Evolutionary conservation across 2,329 filamentous ascomycete species (phyloP).

Genomic region (Fusarium incarnatum): DNA sequence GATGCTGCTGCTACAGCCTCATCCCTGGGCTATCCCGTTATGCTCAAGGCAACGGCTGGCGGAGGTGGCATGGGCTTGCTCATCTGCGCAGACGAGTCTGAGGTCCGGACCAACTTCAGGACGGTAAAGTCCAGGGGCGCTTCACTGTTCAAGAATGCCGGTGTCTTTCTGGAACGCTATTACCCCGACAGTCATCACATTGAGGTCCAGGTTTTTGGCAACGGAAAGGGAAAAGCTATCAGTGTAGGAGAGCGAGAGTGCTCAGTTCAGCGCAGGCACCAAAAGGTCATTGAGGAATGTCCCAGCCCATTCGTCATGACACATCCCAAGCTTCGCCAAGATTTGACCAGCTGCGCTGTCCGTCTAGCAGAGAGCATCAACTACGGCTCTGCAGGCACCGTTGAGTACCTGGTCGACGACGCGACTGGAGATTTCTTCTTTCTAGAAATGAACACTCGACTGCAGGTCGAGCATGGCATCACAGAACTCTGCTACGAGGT

Average conservation of each 20-base stretch:
- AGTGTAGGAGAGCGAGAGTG: slow-evolving; percentile 62
- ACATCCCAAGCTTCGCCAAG: slow-evolving; percentile 43
- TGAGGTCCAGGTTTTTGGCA: slow-evolving; percentile 62
- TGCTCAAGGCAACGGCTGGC: too few species aligned
- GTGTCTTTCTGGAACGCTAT: too few species aligned
- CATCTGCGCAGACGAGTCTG: too few species aligned
- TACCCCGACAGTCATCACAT: neutral
- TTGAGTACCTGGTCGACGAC: slow-evolving; percentile 59
- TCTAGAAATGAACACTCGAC: slow-evolving; percentile 61
- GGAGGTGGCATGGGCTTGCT: too few species aligned
- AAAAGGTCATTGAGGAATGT: slow-evolving; percentile 63
- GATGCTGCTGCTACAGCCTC: slow-evolving; percentile 44
- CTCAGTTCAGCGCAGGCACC: slow-evolving; percentile 62
- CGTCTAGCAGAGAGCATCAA: slow-evolving; percentile 51
- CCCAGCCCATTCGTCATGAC: slow-evolving; percentile 53
- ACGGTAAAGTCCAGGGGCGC: too few species aligned
- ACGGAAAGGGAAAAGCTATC: slow-evolving; percentile 56
- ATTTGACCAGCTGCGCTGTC: slow-evolving; percentile 54
- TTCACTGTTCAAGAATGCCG: too few species aligned
- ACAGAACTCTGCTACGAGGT: slow-evolving; percentile 47
- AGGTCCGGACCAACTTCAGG: too few species aligned
- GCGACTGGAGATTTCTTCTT: slow-evolving; percentile 56
- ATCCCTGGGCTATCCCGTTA: too few species aligned
- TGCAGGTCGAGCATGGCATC: slow-evolving; percentile 55
- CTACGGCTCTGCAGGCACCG: slow-evolving; percentile 58